Evolutionary conservation across 768 basidiomycete genomes (phyloP), one percentile per base, ranked within the genome.

Genomic region (Rhizopogon vesiculosus): DNA sequence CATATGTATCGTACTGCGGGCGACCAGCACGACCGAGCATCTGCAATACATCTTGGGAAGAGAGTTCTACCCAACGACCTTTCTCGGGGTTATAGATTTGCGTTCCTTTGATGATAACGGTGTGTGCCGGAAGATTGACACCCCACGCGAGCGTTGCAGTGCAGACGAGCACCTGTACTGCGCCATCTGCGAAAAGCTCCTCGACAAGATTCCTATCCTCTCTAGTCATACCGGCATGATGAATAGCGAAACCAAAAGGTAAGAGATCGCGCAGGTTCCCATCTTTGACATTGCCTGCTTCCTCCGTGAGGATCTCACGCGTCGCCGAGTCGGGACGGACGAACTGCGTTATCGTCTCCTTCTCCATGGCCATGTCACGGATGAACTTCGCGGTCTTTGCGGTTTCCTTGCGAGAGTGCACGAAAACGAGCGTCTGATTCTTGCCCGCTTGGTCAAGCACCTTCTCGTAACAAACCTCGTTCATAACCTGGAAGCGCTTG

Each of bases 51-150:
- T 98, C 97, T 70, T 98, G 97, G 1, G 88, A 85, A 1, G 92
- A 95, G 6, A 98, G 74, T 69, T 98, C 97, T 4, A 91, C 89
- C 97, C 97, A 99, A 4, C 91, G 85, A 18, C 97, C 97, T 73
- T 98, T 97, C 72, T 97, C 95, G 0, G 97, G 97, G 70, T 97
- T 98, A 74, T 98, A 99, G 58, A 98, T 95, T 73, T 98, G 95
- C 0, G 97, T 98, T n/a, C 97, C 97, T 69, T 98, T 99, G 79
- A 99, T 98, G 75, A 98, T 93, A 72, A 98, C 96, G 7, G 93
- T 89, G 61, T 98, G 97, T 1, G 95, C 96, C 3, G 97, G 97
- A 0, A 98, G 76, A 67, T 99, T 99, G 72, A 99, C 96, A 76
- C 96, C 97, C 97, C 97, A 99, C 1, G 97, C 97, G 39, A 99